Base-by-base conservation (phyloP, 768 basidiomycete species). In the Boletus coccyginus region DNA sequence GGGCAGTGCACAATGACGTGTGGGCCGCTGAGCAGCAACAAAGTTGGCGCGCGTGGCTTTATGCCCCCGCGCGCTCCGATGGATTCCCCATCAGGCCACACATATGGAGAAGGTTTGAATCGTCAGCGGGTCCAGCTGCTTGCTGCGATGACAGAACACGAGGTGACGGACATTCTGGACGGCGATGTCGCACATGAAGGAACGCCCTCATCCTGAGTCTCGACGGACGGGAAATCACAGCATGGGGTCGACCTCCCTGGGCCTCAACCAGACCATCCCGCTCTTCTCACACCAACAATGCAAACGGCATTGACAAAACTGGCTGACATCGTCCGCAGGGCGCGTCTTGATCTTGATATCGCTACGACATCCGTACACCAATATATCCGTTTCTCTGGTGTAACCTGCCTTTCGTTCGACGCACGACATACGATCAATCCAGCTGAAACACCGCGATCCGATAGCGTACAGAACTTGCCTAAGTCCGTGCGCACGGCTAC, bases 391-490 rank as follows among this genome's bases (percentile, higher is more conserved):
- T n/a, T n/a, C n/a, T n/a, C n/a, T n/a, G n/a, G 39, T 44, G 10
- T 13, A 14, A 52, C 13, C 7, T 4, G 6, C 51, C 40, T 14
- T 33, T n/a, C 24, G 29, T 35, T n/a, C 24, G 32, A 21, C 19
- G 7, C 29, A 24, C 50, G 17, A 52, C 17, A 14, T 9, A 3
- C 29, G 41, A n/a, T 7, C 5, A 2, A 42, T 42, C 21, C 48
- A 93, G 90, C 79, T 99, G 17, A 98, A 99, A 75, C 97, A 98
- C 78, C 97, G 97, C 13, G 97, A 99, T 69, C 97, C 97, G 13
- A 87, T 89, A 16, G 84, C 98, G 0, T 99, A 97, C 67, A 97
- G 97, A 99, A 73, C 84, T 98, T 2, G 79, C 96, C 21, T 93
- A 89, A 74, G 96, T 98, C 81, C 86, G 95, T 13, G 73, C 83